These are phyloP conservation scores for Arctium minus DNA, from an alignment of 129 eudicot genomes.

Conservation along the genomic window DNA sequence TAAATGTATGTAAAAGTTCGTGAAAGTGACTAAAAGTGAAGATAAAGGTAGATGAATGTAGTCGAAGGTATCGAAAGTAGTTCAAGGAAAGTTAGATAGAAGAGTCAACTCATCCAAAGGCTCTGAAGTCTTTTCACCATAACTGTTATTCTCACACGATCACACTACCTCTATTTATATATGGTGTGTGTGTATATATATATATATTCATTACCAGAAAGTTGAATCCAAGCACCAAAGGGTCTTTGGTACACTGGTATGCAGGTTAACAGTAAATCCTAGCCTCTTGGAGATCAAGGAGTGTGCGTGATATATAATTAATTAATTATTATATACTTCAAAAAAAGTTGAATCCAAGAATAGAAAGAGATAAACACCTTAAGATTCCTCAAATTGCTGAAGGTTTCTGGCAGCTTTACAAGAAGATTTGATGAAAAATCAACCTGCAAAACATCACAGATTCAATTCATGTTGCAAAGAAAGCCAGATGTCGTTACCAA, in stretches of 20 bases:
- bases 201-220: background rate
- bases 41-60: no score
- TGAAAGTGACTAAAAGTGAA: no score
- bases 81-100: no score
- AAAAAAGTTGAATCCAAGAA: background rate
- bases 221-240: background rate
- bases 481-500: background rate
- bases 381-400: constrained; percentile 59
- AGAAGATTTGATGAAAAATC: constrained; percentile 90
- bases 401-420: constrained; percentile 64
- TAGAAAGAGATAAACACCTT: constrained; percentile 40
- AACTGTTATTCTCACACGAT: no score
- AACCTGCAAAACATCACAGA: constrained; percentile 54
- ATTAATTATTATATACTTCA: background rate
- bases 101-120: no score
- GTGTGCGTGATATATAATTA: background rate
- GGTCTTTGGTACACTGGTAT: background rate
- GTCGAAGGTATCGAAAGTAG: no score
- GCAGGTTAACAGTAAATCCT: background rate
- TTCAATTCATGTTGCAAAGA: constrained; percentile 5
- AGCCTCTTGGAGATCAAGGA: background rate
- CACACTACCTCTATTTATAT: no score
- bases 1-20: no score
- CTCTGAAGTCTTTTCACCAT: no score
- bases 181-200: no score